phyloP scores from a whole-genome alignment of 2,329 filamentous ascomycete species.

The Coniochaeta sp. region DNA sequence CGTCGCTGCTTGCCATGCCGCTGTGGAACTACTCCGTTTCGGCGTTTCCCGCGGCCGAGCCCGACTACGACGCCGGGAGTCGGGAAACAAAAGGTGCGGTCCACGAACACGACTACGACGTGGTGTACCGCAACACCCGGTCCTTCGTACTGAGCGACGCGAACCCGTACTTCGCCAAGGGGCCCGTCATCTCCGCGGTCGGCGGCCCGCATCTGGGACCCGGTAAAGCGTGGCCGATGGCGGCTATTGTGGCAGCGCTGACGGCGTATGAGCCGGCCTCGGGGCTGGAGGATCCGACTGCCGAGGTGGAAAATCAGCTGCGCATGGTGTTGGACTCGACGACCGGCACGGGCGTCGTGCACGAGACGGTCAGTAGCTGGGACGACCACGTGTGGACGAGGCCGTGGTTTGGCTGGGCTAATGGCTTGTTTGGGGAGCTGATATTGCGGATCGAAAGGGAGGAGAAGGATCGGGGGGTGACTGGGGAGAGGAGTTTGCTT shows the following conservation, averaged over 20 bases:
- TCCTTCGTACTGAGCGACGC: slow-evolving; percentile 67
- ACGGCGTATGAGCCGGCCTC: slow-evolving; percentile 28
- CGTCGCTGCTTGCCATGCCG: slow-evolving; percentile 57
- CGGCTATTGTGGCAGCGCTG: slow-evolving; percentile 43
- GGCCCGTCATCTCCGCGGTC: slow-evolving; percentile 61
- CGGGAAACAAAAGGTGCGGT: too few species aligned
- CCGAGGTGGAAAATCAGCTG: slow-evolving; percentile 25
- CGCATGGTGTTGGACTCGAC: slow-evolving; percentile 32
- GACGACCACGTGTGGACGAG: slow-evolving; percentile 30
- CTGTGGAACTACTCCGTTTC: slow-evolving; percentile 47
- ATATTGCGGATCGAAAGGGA: slow-evolving; percentile 24
- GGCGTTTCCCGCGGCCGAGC: neutral
- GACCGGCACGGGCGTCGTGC: slow-evolving; percentile 34
- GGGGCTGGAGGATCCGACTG: slow-evolving; percentile 12
- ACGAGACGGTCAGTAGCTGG: slow-evolving; percentile 39
- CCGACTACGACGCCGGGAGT: slow-evolving; percentile 14
- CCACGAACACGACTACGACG: slow-evolving; percentile 35
- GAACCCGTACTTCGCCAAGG: slow-evolving; percentile 73
- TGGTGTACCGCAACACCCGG: slow-evolving; percentile 71
- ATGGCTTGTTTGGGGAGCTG: slow-evolving; percentile 34
- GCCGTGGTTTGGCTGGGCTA: slow-evolving; percentile 39
- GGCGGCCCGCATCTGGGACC: slow-evolving; percentile 62
- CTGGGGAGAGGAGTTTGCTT: slow-evolving; percentile 15
- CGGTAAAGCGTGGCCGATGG: slow-evolving; percentile 50
- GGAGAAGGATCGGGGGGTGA: slow-evolving; percentile 13